Evolutionary conservation across 352 stramenopile species (phyloP).

Genomic region (Phytopythium mirpurense): DNA sequence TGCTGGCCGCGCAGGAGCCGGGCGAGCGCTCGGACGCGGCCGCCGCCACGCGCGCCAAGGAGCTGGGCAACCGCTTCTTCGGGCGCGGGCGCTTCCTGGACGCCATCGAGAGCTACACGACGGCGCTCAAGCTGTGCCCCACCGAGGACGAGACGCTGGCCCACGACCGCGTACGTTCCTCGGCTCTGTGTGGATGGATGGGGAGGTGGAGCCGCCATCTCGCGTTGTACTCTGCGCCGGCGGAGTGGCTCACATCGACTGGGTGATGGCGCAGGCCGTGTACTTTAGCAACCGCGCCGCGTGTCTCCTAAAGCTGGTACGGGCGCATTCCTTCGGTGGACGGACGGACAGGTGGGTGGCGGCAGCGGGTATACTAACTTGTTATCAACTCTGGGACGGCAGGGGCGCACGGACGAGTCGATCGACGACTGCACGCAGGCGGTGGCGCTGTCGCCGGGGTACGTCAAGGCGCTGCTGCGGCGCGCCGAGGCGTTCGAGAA

Average conservation of each 20-base stretch:
- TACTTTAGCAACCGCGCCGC: constrained; percentile 85
- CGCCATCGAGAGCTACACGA: constrained; percentile 84
- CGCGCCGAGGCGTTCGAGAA: constrained; percentile 91
- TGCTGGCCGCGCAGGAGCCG: constrained; percentile 27
- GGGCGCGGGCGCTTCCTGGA: constrained; percentile 62
- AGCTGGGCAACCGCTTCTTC: constrained; percentile 84
- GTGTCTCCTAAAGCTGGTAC: constrained; percentile 62
- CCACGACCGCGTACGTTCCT: constrained; percentile 55
- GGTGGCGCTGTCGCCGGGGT: constrained; percentile 93
- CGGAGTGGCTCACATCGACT: too few species aligned
- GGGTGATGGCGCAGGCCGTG: constrained; percentile 74
- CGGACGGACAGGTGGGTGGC: too few species aligned
- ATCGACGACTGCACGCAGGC: constrained; percentile 94
- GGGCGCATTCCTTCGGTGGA: too few species aligned
- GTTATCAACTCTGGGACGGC: too few species aligned
- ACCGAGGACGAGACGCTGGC: constrained; percentile 60
- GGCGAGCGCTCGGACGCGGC: constrained; percentile 46
- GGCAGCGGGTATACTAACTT: too few species aligned
- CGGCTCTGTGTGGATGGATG: too few species aligned
- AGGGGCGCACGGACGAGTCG: constrained; percentile 78
- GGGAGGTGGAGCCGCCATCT: too few species aligned
- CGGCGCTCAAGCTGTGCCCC: constrained; percentile 73
- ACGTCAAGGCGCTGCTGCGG: constrained; percentile 94
- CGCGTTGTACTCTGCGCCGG: too few species aligned
- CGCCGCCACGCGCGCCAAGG: constrained; percentile 66